phyloP scores from a whole-genome alignment of 2,329 filamentous ascomycete species.

The Ophiostoma sp. region DNA sequence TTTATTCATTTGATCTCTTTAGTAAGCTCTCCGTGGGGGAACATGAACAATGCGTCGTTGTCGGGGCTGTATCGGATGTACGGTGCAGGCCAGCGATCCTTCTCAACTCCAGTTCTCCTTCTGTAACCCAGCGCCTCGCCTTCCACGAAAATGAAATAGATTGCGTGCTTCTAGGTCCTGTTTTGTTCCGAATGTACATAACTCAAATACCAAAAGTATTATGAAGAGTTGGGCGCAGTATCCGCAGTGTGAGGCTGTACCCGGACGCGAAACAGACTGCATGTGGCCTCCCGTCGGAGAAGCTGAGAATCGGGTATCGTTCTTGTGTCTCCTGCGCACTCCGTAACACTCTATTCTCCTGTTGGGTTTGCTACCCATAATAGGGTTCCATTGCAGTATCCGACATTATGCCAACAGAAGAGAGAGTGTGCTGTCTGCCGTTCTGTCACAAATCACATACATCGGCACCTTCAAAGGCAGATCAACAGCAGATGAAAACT shows the following conservation, averaged over 20 bases:
- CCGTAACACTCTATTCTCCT: background rate
- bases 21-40: background rate
- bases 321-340: background rate
- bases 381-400: background rate
- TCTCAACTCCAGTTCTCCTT: background rate
- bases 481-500: background rate
- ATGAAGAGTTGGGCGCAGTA: background rate
- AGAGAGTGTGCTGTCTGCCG: background rate
- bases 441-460: constrained; percentile 23
- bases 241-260: background rate
- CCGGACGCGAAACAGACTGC: background rate
- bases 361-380: background rate
- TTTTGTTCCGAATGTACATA: background rate
- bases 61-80: background rate
- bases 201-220: background rate
- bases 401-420: background rate
- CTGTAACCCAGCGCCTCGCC: background rate
- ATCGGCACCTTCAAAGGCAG: constrained; percentile 2
- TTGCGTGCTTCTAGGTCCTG: background rate
- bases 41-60: background rate
- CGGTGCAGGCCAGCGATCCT: background rate
- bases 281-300: background rate
- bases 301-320: background rate
- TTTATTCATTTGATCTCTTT: background rate
- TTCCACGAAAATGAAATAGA: background rate